Base-by-base conservation (phyloP, 495 filamentous ascomycete genomes). In the Thozetella sp. region DNA sequence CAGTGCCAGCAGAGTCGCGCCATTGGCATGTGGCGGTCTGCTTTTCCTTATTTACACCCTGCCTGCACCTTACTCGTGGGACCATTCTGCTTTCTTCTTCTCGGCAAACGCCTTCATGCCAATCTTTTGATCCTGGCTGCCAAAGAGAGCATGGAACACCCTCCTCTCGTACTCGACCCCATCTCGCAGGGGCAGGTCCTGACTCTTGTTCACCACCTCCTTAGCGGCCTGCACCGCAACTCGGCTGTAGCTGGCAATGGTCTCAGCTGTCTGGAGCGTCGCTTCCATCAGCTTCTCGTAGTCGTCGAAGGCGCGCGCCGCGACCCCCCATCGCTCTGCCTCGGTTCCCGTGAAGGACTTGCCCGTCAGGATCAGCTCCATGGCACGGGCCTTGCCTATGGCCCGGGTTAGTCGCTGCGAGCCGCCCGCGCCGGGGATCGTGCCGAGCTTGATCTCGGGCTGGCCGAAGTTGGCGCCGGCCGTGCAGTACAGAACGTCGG, bases 151-250 rank as follows among this genome's bases (percentile, higher is more conserved):
- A 71, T 99, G 95, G 80, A 98, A 99, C 58, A 97, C 78, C 53
- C 94, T 81, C 70, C 95, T 79, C 85, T 99, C 95, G 76, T 84
- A 97, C 78, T 98, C 96, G 1, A 99, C 88, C 0, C 95, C 95
- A 67, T 97, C 96, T 65, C 88, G 80, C 61, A 99, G 75, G 13
- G 86, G 77, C 61, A 94, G 69, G 64, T 98, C 94, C 80, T 97
- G 92, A 67, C 91, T 94, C 87, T 97, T 97, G 67, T 97, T 97
- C 24, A 99, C 93, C 19, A 93, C 96, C 83, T 98, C 95, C 84
- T 99, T 99, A 9, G 87, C 90, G n/a, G 91, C 95, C 80, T 89
- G 85, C 23, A 96, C 87, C 0, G 93, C 90, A 34, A 98, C 86
- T 64, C 77, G 83, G 26, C 88, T 90, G 70, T 92, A 90, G 0